Conservation (phyloP, 192 early-diverging fungal species). For the Rhizophagus clarus region DNA sequence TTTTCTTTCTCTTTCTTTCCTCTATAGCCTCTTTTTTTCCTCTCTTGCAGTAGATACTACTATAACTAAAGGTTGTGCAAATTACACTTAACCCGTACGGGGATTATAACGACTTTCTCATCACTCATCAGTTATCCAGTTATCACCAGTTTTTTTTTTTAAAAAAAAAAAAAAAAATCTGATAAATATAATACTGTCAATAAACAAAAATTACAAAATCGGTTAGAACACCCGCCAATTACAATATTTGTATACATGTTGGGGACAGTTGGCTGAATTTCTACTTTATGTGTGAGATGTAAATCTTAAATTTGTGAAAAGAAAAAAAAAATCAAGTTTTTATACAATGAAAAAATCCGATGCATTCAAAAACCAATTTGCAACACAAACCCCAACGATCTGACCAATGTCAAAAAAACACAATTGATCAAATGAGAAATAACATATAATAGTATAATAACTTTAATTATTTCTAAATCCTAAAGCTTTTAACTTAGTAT, state of each 20-base stretch:
- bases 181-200: neutral
- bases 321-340: conserved; percentile 9
- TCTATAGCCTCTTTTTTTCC: neutral
- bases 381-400: conserved; percentile 22
- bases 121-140: neutral
- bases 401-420: conserved; percentile 9
- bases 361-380: neutral
- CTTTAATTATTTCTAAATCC: neutral
- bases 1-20: neutral
- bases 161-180: neutral
- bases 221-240: neutral
- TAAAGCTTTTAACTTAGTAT: neutral
- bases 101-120: too few relatives aligned
- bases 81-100: neutral
- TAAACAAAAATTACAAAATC: neutral
- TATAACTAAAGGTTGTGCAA: neutral
- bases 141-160: neutral
- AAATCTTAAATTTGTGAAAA: conserved; percentile 3
- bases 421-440: neutral
- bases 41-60: neutral
- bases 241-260: neutral
- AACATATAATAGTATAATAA: neutral
- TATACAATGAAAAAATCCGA: conserved; percentile 19
- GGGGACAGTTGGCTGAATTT: conserved; percentile 9
- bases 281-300: neutral